Percentiles rank a stretch among this genome's conserved stretches.
These are phyloP conservation scores for Kwoniella heveanensis DNA, from an alignment of 768 basidiomycete species.

Conservation along the genomic window DNA sequence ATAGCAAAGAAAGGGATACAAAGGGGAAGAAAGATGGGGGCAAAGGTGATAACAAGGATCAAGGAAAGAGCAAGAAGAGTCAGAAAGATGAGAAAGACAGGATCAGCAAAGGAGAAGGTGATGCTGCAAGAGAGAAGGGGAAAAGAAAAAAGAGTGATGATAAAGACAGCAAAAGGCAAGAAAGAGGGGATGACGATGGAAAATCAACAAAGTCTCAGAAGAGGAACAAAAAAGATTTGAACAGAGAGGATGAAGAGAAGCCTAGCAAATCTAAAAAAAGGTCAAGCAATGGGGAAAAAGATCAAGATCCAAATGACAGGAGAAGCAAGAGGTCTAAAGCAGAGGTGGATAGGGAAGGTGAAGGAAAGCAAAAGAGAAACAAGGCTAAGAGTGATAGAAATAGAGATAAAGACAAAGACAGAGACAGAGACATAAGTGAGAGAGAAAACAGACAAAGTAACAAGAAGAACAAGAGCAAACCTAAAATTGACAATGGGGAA, in stretches of 20 bases:
- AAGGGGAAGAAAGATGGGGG: neutral
- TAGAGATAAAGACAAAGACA: neutral
- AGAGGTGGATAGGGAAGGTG: slow-evolving; percentile 6
- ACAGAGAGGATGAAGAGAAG: slow-evolving; percentile 18
- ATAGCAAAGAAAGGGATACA: neutral
- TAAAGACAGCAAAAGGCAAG: too few relatives aligned
- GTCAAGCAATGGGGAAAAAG: too few relatives aligned
- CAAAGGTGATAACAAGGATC: slow-evolving; percentile 1
- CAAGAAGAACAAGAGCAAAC: neutral
- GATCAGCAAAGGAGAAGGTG: neutral
- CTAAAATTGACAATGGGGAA: neutral
- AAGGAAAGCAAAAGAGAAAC: slow-evolving; percentile 5
- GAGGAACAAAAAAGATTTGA: slow-evolving; percentile 1
- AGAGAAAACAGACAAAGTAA: slow-evolving; percentile 3
- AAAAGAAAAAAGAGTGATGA: slow-evolving; percentile 2
- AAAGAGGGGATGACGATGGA: slow-evolving; percentile 3
- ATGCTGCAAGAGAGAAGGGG: slow-evolving; percentile 6
- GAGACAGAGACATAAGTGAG: neutral
- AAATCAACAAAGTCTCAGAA: too few relatives aligned
- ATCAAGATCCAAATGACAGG: neutral
- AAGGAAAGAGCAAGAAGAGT: neutral
- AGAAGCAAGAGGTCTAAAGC: neutral
- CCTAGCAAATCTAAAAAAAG: neutral
- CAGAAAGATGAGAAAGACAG: slow-evolving; percentile 10
- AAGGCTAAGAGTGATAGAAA: neutral